Conservation (phyloP, 2,329 filamentous ascomycete genomes). For the Neonectria hederae region DNA sequence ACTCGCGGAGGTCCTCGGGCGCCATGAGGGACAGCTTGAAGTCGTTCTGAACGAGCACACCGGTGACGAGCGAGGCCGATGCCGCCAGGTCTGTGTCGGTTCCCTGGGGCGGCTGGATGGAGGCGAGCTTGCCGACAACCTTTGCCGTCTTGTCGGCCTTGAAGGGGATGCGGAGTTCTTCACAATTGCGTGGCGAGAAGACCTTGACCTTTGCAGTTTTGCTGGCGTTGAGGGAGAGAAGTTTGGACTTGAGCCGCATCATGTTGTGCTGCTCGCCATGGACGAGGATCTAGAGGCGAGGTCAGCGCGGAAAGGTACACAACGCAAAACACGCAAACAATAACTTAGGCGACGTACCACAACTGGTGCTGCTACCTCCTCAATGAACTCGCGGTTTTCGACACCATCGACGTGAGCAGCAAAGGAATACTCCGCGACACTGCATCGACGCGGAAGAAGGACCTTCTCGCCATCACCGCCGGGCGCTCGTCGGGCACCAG, state of each 20-base stretch:
- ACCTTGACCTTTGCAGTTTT: constrained; percentile 88
- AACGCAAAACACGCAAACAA: neutral
- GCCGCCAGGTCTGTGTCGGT: constrained; percentile 31
- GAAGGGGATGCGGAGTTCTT: constrained; percentile 94
- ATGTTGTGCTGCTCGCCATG: constrained; percentile 98
- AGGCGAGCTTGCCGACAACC: constrained; percentile 92
- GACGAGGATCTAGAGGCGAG: constrained; percentile 77
- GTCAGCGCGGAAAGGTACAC: constrained; percentile 18
- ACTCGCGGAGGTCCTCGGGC: constrained; percentile 93
- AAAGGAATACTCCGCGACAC: constrained; percentile 93
- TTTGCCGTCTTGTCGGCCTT: constrained; percentile 95
- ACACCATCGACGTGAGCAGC: constrained; percentile 96
- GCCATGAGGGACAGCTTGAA: constrained; percentile 98
- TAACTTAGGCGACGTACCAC: constrained; percentile 71
- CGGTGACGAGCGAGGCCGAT: constrained; percentile 72
- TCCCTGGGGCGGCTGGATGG: constrained; percentile 73
- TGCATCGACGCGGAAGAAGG: constrained; percentile 92
- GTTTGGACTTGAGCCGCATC: constrained; percentile 94
- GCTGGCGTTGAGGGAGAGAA: constrained; percentile 88
- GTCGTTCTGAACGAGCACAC: constrained; percentile 95
- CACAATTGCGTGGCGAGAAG: constrained; percentile 92
- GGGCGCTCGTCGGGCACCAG: constrained; percentile 68
- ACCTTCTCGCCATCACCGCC: constrained; percentile 82
- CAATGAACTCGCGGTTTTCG: constrained; percentile 96
- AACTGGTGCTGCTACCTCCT: constrained; percentile 89